Base-by-base conservation (phyloP, 352 stramenopile species). In the Phytophthora palmivora region DNA sequence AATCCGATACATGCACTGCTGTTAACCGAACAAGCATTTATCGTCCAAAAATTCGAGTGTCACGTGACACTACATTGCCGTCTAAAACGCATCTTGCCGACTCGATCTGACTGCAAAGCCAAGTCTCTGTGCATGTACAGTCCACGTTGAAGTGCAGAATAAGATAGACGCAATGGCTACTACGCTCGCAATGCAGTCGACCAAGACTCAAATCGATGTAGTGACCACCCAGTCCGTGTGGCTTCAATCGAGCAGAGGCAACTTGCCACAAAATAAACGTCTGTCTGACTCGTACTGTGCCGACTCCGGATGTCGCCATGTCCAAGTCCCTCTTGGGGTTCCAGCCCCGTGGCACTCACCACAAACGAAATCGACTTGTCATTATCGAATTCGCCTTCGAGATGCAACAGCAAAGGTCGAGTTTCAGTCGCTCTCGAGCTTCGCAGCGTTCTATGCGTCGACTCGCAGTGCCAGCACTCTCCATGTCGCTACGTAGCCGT, bases 401-500 rank as follows among this genome's bases (percentile, higher is more conserved):
- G 26, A 72, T 72, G 14, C 18, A 52, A 16, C 53, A 43, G 14
- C 56, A 48, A 44, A n/a, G n/a, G n/a, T 45, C 30, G 8, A 58
- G 46, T n/a, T 33, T 49, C 32, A 66, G 38, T 34, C 61, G 51
- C 37, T 64, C 51, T 6, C 49, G 66, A 57, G 44, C 51, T 33
- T 71, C 60, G 4, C 61, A 70, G 62, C 55, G 48, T 16, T 58
- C 63, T 18, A 48, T 60, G 33, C 33, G 12, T 28, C 62, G 51
- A 10, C 47, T 72, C 12, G 4, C 55, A 19, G 62, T 72, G 9
- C 55, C 67, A 16, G 24, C 55, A n/a, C 54, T 63, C 39, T 69
- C 56, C 39, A 75, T 75, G 62, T 72, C 62, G 18, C 26, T 72
- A 7, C 54, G 53, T 11, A 70, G 48, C 48, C 67, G 58, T 63